Percentiles rank a stretch among this genome's conserved stretches.
These are phyloP conservation scores for Paramecium sonneborni DNA, from an alignment of 73 alveolate species.

Conservation along the genomic window DNA sequence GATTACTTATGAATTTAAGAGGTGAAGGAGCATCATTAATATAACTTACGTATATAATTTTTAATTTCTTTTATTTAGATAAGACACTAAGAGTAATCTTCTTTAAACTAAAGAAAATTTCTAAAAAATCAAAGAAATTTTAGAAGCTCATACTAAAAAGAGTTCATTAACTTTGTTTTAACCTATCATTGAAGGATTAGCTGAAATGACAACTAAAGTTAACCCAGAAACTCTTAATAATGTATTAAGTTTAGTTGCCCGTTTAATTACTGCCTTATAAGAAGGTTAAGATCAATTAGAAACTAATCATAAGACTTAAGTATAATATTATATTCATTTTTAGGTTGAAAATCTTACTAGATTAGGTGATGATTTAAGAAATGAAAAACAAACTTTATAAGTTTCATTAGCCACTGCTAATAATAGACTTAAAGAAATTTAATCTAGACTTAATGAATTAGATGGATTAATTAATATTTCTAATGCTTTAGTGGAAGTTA, in stretches of 20 bases:
- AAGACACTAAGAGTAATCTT: slow-evolving; percentile 36
- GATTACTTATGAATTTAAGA: slow-evolving; percentile 33
- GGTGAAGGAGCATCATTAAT: slow-evolving; percentile 44
- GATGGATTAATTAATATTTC: slow-evolving; percentile 52
- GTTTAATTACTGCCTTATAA: slow-evolving; percentile 49
- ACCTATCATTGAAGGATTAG: slow-evolving; percentile 56
- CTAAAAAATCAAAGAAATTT: slow-evolving; percentile 43
- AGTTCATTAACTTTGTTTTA: slow-evolving; percentile 15
- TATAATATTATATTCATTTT: not conserved
- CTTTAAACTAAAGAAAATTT: slow-evolving; percentile 48
- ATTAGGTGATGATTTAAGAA: slow-evolving; percentile 33
- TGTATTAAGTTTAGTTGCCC: slow-evolving; percentile 34
- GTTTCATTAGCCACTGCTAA: slow-evolving; percentile 47
- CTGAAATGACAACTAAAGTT: slow-evolving; percentile 57
- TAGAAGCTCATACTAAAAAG: slow-evolving; percentile 40
- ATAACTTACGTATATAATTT: not conserved
- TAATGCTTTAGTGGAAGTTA: slow-evolving; percentile 50
- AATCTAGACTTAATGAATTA: slow-evolving; percentile 50
- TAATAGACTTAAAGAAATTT: slow-evolving; percentile 40
- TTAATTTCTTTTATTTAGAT: not conserved
- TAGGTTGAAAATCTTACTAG: slow-evolving; percentile 38
- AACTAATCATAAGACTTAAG: slow-evolving; percentile 28
- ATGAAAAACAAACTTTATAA: slow-evolving; percentile 47
- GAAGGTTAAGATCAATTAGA: slow-evolving; percentile 51
- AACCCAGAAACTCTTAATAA: slow-evolving; percentile 46